Conservation (phyloP, 2,329 filamentous ascomycete genomes). For the Diplodia mutila region DNA sequence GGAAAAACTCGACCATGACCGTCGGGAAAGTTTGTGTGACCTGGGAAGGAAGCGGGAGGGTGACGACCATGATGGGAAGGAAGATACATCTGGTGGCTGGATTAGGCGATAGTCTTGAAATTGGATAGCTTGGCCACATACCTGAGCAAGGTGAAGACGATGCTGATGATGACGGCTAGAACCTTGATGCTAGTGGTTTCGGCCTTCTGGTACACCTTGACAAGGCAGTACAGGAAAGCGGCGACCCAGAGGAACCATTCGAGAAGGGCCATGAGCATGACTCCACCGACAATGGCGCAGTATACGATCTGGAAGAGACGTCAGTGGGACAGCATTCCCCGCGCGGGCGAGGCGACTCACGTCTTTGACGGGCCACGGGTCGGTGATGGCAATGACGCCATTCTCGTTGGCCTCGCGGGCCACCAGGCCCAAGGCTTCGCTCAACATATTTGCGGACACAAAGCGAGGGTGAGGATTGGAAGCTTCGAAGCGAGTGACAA, state of each 20-base stretch:
- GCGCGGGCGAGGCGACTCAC: slow-evolving; percentile 36
- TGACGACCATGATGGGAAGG: slow-evolving; percentile 92
- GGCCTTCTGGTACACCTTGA: slow-evolving; percentile 87
- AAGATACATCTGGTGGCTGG: slow-evolving; percentile 69
- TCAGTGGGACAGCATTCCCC: slow-evolving; percentile 56
- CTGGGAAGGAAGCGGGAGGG: slow-evolving; percentile 76
- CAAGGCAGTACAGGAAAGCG: slow-evolving; percentile 89
- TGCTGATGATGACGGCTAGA: slow-evolving; percentile 74
- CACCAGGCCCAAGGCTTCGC: slow-evolving; percentile 16
- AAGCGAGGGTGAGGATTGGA: neutral
- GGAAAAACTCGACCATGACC: slow-evolving; percentile 70
- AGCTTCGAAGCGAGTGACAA: slow-evolving; percentile 2
- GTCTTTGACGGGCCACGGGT: slow-evolving; percentile 46
- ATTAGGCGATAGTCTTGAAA: slow-evolving; percentile 31
- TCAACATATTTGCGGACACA: slow-evolving; percentile 4
- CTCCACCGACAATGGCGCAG: slow-evolving; percentile 65
- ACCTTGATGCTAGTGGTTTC: slow-evolving; percentile 83
- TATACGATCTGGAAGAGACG: slow-evolving; percentile 12
- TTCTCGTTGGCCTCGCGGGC: slow-evolving; percentile 32
- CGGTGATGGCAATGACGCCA: slow-evolving; percentile 39
- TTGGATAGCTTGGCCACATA: neutral
- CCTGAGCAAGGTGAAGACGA: slow-evolving; percentile 61
- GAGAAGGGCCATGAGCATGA: slow-evolving; percentile 82
- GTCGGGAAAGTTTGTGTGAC: slow-evolving; percentile 74
- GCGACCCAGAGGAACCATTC: slow-evolving; percentile 96